Evolutionary conservation across 768 basidiomycete species (phyloP), one percentile per base, ranked within the genome.

Genomic region (Trametes cubensis): DNA sequence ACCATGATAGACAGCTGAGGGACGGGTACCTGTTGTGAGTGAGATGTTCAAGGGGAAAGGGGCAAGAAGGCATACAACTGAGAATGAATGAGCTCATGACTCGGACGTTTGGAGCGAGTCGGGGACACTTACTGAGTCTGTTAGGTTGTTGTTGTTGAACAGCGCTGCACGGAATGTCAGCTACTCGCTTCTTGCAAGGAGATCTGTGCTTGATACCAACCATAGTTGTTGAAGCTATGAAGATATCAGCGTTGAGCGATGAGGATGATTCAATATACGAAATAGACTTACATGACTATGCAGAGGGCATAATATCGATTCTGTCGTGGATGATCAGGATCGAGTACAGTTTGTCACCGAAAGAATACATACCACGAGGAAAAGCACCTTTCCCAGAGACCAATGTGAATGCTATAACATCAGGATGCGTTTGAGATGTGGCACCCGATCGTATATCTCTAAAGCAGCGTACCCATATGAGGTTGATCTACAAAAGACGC

Each of bases 271-370:
- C 6, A 18, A 44, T 39, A 4, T 40, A 41, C 28, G 38, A 14
- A 21, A 6, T 30, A 6, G 25, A 75, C 83, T 68, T 69, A 87
- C 85, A 83, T 62, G 41, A 81, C 81, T 30, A 78, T 79, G 68
- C 74, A 67, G 61, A 85, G 67, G 14, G 79, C 75, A 70, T 83
- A 85, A 69, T 86, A 87, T 17, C 85, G 83, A 72, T 85, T 85
- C 85, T 85, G 63, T 6, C 38, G 21, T 8, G 20, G 23, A 14
- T 4, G 23, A n/a, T 10, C 34, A 30, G 28, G 20, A 18, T 55
- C 5, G 56, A 39, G 3, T 23, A 21, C 21, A 15, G 46, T 30
- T 28, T 44, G 23, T 49, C 23, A 49, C 51, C 44, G 17, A 30
- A 2, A 20, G 69, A 79, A 30, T 38, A 47, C 67, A 59, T 38